phyloP scores from a whole-genome alignment of 2,329 filamentous ascomycete genomes.

The Magnaporthiopsis rhizophila region DNA sequence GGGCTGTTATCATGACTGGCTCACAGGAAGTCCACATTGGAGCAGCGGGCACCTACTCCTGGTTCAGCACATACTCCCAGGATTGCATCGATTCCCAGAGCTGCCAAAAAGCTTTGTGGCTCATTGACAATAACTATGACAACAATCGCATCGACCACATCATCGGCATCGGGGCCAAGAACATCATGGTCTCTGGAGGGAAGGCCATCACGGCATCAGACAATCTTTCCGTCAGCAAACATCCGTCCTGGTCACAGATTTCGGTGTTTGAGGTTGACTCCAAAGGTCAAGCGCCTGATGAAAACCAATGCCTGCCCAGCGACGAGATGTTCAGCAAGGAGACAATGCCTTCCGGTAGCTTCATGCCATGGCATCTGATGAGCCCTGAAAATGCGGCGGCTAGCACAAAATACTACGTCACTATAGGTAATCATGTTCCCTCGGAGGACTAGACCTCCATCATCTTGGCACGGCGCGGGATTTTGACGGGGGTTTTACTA shows the following conservation, averaged over 20 bases:
- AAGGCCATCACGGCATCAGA: slow-evolving; percentile 18
- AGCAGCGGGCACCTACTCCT: slow-evolving; percentile 19
- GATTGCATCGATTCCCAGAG: slow-evolving; percentile 13
- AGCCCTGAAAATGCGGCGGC: not conserved
- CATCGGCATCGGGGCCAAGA: slow-evolving; percentile 23
- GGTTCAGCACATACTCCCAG: slow-evolving; percentile 17
- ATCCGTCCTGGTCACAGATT: slow-evolving; percentile 23
- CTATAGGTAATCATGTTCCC: not conserved
- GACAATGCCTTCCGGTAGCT: not conserved
- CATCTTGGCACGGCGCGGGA: not conserved
- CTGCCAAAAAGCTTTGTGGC: slow-evolving; percentile 19
- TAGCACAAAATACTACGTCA: not conserved
- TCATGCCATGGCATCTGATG: not conserved
- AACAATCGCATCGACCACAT: slow-evolving; percentile 19
- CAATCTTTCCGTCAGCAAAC: slow-evolving; percentile 19
- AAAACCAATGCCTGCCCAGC: not conserved
- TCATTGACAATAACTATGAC: slow-evolving; percentile 15
- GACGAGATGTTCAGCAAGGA: not conserved
- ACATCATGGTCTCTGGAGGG: slow-evolving; percentile 19
- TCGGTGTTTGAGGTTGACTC: slow-evolving; percentile 15
- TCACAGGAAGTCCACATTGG: slow-evolving; percentile 17
- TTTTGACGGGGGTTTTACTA: too few relatives aligned
- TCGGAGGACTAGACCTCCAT: not conserved
- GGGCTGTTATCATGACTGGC: slow-evolving; percentile 14
- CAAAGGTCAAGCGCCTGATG: slow-evolving; percentile 3